These are phyloP conservation scores for Plenodomus tracheiphilus DNA, from an alignment of 2,329 filamentous ascomycete species.

Conservation along the genomic window DNA sequence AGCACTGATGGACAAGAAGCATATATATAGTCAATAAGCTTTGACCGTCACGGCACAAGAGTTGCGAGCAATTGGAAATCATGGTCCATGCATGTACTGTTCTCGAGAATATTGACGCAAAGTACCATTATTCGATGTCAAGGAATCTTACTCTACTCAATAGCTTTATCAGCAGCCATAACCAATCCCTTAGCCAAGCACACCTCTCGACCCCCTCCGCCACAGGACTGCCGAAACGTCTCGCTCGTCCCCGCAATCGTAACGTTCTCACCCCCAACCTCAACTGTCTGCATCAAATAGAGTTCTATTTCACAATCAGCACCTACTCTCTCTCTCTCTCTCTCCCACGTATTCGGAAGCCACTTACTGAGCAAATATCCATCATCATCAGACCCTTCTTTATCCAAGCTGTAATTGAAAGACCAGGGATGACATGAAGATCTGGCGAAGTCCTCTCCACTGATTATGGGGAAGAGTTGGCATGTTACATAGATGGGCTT, in stretches of 20 bases:
- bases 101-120: too few relatives aligned
- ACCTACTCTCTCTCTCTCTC: neutral
- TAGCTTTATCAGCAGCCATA: neutral
- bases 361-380: neutral
- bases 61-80: too few relatives aligned
- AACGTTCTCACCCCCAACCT: neutral
- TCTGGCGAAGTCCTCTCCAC: neutral
- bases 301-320: neutral
- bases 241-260: neutral
- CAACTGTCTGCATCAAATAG: neutral
- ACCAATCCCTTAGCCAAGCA: neutral
- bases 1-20: too few relatives aligned
- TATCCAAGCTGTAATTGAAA: neutral
- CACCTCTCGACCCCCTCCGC: neutral
- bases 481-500: neutral
- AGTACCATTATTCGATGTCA: too few relatives aligned
- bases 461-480: neutral
- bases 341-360: neutral
- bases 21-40: too few relatives aligned
- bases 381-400: neutral
- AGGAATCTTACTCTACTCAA: slow-evolving; percentile 67
- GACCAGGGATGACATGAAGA: neutral
- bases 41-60: too few relatives aligned
- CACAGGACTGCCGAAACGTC: neutral
- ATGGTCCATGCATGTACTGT: too few relatives aligned